Conservation (phyloP, 169 alveolate species). For the Eimeria nieschulzi region DNA sequence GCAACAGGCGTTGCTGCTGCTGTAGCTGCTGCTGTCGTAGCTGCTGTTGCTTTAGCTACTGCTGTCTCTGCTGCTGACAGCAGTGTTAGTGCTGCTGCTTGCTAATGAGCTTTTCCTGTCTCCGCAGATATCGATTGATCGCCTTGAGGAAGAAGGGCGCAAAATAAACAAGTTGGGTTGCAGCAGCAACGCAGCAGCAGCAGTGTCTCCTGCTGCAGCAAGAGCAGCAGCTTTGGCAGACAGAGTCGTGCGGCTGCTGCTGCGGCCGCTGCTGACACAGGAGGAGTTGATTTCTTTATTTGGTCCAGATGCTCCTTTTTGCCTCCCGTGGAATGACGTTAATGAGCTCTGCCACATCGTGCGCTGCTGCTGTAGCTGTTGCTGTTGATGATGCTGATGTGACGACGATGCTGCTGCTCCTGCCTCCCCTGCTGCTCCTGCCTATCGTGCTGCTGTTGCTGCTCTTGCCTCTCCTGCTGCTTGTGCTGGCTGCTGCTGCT, state of each 20-base stretch:
- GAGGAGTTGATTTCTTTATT: slow-evolving; percentile 4
- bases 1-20: background rate
- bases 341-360: slow-evolving; percentile 28
- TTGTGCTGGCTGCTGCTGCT: background rate
- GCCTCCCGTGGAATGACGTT: slow-evolving; percentile 42
- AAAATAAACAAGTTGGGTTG: slow-evolving; percentile 87
- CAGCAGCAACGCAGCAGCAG: slow-evolving; percentile 81
- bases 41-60: background rate
- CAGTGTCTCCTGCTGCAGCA: slow-evolving; percentile 50
- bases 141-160: slow-evolving; percentile 91
- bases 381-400: background rate
- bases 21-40: background rate
- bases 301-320: slow-evolving; percentile 44
- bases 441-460: background rate
- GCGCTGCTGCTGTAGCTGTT: background rate
- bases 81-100: background rate
- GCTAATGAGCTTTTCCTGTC: background rate
- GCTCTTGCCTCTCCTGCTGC: background rate
- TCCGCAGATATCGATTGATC: slow-evolving; percentile 88
- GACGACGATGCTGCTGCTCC: background rate
- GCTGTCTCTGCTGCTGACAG: background rate
- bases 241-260: slow-evolving; percentile 31
- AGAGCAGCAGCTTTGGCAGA: slow-evolving; percentile 7
- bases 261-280: slow-evolving; percentile 49
- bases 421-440: background rate